Evolutionary conservation across 257 asterid species (phyloP).

Genomic region (Leonotis leonurus): DNA sequence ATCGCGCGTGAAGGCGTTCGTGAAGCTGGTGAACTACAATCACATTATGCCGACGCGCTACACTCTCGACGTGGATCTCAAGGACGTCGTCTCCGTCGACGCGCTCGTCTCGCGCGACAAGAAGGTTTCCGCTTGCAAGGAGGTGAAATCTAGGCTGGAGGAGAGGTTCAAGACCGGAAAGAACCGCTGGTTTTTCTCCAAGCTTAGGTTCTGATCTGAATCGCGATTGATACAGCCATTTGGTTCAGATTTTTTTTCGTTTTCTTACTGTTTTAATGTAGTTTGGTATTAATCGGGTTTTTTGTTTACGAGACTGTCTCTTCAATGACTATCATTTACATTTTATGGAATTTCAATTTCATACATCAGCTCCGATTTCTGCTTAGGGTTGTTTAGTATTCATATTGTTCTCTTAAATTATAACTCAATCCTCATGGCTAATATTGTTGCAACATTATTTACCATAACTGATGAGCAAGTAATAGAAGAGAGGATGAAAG

Average conservation of each 20-base stretch:
- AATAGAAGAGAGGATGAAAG: no score
- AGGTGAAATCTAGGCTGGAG: slow-evolving; percentile 31
- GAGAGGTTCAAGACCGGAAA: slow-evolving; percentile 48
- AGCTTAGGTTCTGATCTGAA: slow-evolving; percentile 43
- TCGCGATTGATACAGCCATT: not conserved
- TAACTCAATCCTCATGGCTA: no score
- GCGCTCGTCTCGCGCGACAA: slow-evolving; percentile 32
- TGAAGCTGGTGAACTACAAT: slow-evolving; percentile 39
- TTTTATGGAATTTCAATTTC: not conserved
- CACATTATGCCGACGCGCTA: slow-evolving; percentile 49
- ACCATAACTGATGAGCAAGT: no score
- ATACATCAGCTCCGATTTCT: no score
- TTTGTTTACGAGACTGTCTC: not conserved
- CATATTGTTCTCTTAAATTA: no score
- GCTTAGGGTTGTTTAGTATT: no score
- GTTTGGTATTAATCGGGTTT: not conserved
- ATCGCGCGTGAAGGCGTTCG: slow-evolving; percentile 37
- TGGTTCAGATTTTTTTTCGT: no score
- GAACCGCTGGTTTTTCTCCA: slow-evolving; percentile 49
- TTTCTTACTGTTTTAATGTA: slow-evolving; percentile 10
- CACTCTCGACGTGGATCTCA: slow-evolving; percentile 46
- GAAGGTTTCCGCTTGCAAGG: slow-evolving; percentile 41
- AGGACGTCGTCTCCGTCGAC: slow-evolving; percentile 31
- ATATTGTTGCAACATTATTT: no score
- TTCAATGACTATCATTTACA: not conserved